Conservation (phyloP, 495 filamentous ascomycete species). For the Hypomontagnella monticulosa region DNA sequence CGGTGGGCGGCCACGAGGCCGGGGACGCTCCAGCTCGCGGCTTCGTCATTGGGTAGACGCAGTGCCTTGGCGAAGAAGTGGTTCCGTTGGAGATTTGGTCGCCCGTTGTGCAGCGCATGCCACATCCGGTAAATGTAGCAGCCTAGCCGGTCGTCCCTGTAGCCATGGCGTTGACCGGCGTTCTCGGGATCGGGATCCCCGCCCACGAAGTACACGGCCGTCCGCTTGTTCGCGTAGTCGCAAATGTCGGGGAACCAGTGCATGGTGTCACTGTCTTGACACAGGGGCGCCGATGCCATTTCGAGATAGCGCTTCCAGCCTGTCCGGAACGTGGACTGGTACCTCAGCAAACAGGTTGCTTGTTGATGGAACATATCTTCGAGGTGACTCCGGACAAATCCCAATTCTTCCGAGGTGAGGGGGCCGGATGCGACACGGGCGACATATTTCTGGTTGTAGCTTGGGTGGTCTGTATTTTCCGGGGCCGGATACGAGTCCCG, state of each 20-base stretch:
- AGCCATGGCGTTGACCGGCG: constrained; percentile 26
- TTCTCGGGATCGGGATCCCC: constrained; percentile 2
- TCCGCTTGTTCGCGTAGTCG: constrained; percentile 37
- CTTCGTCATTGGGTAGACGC: background rate
- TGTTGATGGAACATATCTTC: constrained; percentile 34
- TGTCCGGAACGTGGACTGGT: constrained; percentile 13
- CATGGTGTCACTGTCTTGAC: constrained; percentile 14
- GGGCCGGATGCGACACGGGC: constrained; percentile 23
- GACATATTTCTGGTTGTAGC: constrained; percentile 37
- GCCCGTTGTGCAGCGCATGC: constrained; percentile 27
- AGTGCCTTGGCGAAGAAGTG: constrained; percentile 37
- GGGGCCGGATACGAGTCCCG: constrained; percentile 17
- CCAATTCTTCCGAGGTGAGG: constrained; percentile 34
- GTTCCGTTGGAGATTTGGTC: constrained; percentile 36
- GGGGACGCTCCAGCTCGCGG: constrained; percentile 2
- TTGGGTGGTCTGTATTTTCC: background rate
- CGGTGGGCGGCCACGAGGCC: constrained; percentile 23
- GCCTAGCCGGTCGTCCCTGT: constrained; percentile 30
- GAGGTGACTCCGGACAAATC: constrained; percentile 32
- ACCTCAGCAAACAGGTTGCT: constrained; percentile 16
- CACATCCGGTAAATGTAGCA: constrained; percentile 36
- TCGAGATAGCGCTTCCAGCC: constrained; percentile 28
- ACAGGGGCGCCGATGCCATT: constrained; percentile 27
- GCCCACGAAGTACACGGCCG: constrained; percentile 37
- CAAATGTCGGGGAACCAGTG: constrained; percentile 2